Evolutionary conservation across 768 basidiomycete species (phyloP), one percentile per base, ranked within the genome.

Genomic region (Sporobolomyces pararoseus): DNA sequence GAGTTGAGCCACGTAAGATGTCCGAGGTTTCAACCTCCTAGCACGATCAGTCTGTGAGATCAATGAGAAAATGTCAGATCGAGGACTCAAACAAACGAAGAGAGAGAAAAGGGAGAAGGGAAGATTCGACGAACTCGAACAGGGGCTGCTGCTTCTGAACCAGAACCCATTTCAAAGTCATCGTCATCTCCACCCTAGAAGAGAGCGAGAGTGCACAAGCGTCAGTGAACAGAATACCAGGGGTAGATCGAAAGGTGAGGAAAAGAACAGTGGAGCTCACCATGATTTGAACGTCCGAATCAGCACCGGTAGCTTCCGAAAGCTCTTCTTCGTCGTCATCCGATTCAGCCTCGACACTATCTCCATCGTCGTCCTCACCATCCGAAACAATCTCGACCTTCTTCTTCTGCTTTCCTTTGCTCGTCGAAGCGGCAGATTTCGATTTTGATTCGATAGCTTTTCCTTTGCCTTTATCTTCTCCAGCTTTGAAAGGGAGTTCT

Each of bases 171-270:
- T 16, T 54, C 37, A 35, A 53, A 66, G 65, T 66, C 57, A 29
- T 66, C 65, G 16, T 53, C 50, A 37, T 66, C 65, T 10, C 35
- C 49, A 10, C 57, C 55, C 55, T 65, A 46, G 10, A 12, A 7
- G 39, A n/a, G 16, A 7, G 37, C 4, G 19, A 54, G n/a, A 10
- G 42, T 7, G n/a, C n/a, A n/a, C n/a, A n/a, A n/a, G n/a, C n/a
- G n/a, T n/a, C n/a, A n/a, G n/a, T n/a, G n/a, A n/a, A n/a, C n/a
- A n/a, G n/a, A 7, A 21, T 7, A 23, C 7, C 46, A 14, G 27
- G 42, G 31, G 42, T 4, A 0, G 39, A 7, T 19, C 37, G 9
- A 17, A 10, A 25, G 25, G 23, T 10, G 42, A 27, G 62, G n/a
- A 21, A 29, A 63, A 31, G 25, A n/a, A 3, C 42, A 17, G 19